Base-by-base conservation (phyloP, 2,329 filamentous ascomycete genomes). In the Graphiopsis chlorocephala region DNA sequence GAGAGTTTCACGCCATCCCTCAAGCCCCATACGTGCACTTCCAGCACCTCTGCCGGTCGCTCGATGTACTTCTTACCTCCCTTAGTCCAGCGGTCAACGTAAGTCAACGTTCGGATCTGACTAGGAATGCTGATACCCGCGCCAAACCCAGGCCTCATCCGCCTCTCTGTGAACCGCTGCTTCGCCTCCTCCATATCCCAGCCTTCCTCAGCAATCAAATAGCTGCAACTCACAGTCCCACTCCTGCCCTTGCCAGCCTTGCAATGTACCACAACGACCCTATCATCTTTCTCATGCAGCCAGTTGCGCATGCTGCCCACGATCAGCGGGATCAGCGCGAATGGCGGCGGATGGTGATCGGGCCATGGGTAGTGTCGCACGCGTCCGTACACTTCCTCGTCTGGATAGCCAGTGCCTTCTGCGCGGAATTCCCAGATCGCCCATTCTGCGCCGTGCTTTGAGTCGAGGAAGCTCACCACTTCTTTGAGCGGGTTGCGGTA, bases 401-500 rank as follows among this genome's bases (percentile, higher is more conserved):
- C 95, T 0, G 93, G 93, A 73, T 99, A 99, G 1, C 95, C 95
- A 0, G 95, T 97, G 5, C 95, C 95, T 77, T 99, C 95, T 38
- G 93, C 95, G 53, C 95, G 89, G 72, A 99, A 99, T 79, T 99
- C 95, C 92, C 94, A 99, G 72, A 99, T 97, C 3, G 90, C 88
- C 95, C 95, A 99, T 68, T 95, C 82, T 28, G 87, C 80, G 29
- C 85, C 89, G 78, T 99, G 95, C 73, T 93, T 92, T 52, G 84
- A 81, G 78, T 98, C 92, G 68, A 99, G 88, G 76, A 94, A 99
- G 68, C 86, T 85, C 66, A 98, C 92, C 25, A 99, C 86, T 45
- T 89, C 86, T 74, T 96, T 90, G 58, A 97, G 88, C 0, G 94
- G 94, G 75, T 97, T 99, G 74, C 95, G 91, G 79, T 98, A 99